Evolutionary conservation across 768 basidiomycete genomes (phyloP).

Genomic region (Dendrothele bispora): DNA sequence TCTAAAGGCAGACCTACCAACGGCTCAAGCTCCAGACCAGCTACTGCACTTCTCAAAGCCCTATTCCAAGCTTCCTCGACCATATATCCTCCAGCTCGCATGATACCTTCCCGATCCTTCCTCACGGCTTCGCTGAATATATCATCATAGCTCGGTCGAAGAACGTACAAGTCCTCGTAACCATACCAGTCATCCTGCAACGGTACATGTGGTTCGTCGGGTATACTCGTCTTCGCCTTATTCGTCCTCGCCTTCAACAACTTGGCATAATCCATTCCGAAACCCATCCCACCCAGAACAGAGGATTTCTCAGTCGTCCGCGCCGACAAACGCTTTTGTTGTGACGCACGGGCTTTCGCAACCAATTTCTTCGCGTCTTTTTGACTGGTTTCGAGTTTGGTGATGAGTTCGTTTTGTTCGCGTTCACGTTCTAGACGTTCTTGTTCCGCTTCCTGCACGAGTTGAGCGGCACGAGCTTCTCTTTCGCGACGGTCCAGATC

Average conservation of each 20-base stretch:
- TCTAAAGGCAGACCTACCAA: constrained; percentile 38
- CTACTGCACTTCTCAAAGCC: constrained; percentile 71
- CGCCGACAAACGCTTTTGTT: constrained; percentile 58
- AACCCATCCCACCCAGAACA: constrained; percentile 28
- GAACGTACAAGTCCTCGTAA: constrained; percentile 65
- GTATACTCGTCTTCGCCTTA: constrained; percentile 59
- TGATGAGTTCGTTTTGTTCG: constrained; percentile 71
- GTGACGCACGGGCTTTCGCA: constrained; percentile 65
- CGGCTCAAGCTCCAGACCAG: constrained; percentile 66
- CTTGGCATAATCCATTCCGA: constrained; percentile 45
- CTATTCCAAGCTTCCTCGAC: constrained; percentile 87
- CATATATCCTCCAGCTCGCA: constrained; percentile 81
- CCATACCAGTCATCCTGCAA: constrained; percentile 75
- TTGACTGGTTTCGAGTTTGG: constrained; percentile 76
- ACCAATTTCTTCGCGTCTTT: constrained; percentile 70
- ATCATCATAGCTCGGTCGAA: constrained; percentile 66
- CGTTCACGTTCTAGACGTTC: constrained; percentile 51
- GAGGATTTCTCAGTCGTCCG: constrained; percentile 38
- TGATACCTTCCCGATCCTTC: constrained; percentile 73
- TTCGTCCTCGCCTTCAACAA: constrained; percentile 63
- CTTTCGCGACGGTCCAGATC: constrained; percentile 73
- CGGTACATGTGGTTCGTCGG: constrained; percentile 80
- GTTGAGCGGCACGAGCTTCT: constrained; percentile 52
- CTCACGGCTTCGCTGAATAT: constrained; percentile 74
- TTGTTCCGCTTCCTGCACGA: constrained; percentile 32